Evolutionary conservation across 208 protist species (phyloP).

Genomic region (Acanthamoeba culbertsoni): DNA sequence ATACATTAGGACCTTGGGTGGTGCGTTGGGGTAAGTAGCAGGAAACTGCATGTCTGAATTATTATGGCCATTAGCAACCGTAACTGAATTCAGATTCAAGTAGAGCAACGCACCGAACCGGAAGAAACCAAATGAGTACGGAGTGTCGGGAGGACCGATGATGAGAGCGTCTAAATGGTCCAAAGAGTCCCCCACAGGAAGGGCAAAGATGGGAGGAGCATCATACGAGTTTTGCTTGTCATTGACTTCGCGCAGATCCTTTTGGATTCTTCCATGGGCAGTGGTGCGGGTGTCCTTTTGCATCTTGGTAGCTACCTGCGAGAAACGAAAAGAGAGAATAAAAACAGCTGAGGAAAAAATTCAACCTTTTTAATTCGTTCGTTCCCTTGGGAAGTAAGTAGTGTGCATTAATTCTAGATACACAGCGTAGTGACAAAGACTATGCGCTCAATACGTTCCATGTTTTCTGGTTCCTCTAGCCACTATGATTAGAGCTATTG

Average conservation of each 20-base stretch:
- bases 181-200: slow-evolving; percentile 28
- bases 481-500: background rate
- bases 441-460: background rate
- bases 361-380: too few species aligned
- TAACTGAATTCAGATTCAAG: background rate
- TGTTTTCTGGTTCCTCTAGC: background rate
- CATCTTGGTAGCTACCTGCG: background rate
- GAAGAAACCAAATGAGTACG: slow-evolving; percentile 68
- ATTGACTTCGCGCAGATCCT: slow-evolving; percentile 62
- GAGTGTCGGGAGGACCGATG: slow-evolving; percentile 61
- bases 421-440: background rate
- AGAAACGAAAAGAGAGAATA: too few species aligned
- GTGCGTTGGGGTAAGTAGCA: slow-evolving; percentile 55
- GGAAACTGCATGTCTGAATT: slow-evolving; percentile 59
- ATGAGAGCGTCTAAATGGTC: slow-evolving; percentile 64
- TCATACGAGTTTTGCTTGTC: slow-evolving; percentile 20
- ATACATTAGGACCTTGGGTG: slow-evolving; percentile 61
- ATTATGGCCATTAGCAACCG: background rate
- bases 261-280: slow-evolving; percentile 33
- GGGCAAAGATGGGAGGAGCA: slow-evolving; percentile 49
- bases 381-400: background rate
- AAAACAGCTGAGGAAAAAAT: too few species aligned
- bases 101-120: slow-evolving; percentile 41
- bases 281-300: slow-evolving; percentile 57
- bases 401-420: background rate